Percentiles rank a stretch among this genome's conserved stretches.
phyloP scores from a whole-genome alignment of 179 eudicot genomes.

The Silene coronaria region DNA sequence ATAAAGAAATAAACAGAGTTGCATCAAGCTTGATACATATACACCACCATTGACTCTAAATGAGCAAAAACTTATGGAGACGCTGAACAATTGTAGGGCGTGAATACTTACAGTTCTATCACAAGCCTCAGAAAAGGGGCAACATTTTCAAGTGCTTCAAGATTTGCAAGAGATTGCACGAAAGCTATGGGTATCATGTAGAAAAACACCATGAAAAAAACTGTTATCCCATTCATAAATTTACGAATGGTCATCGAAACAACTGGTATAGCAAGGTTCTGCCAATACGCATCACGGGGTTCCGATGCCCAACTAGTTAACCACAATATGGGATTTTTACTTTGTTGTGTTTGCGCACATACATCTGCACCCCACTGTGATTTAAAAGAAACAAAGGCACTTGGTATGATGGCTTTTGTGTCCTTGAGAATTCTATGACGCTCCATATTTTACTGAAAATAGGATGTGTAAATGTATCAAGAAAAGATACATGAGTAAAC shows the following conservation, averaged over 20 bases:
- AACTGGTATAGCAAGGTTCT: slow-evolving; percentile 72
- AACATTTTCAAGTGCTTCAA: slow-evolving; percentile 73
- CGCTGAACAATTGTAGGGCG: background rate
- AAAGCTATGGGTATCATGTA: slow-evolving; percentile 97
- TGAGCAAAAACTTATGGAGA: background rate
- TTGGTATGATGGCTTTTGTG: slow-evolving; percentile 55
- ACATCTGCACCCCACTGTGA: slow-evolving; percentile 90
- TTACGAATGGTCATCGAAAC: slow-evolving; percentile 64
- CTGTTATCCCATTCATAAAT: slow-evolving; percentile 52
- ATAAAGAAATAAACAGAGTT: background rate
- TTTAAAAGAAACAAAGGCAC: slow-evolving; percentile 79
- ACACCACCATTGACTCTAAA: background rate
- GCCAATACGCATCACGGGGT: slow-evolving; percentile 88
- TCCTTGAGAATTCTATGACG: slow-evolving; percentile 62
- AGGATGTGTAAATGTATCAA: background rate
- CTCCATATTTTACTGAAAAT: slow-evolving; percentile 60
- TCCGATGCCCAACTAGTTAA: slow-evolving; percentile 88
- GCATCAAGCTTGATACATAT: background rate
- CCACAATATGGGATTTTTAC: slow-evolving; percentile 77
- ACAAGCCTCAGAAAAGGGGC: slow-evolving; percentile 78
- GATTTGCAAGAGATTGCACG: slow-evolving; percentile 92
- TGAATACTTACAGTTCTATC: slow-evolving; percentile 59
- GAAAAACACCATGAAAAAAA: slow-evolving; percentile 83
- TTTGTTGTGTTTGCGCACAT: slow-evolving; percentile 91
- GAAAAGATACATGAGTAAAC: background rate